Evolutionary conservation across 805 yeast species (phyloP), one percentile per base, ranked within the genome.

Genomic region (Myxozyma lipomycoides): DNA sequence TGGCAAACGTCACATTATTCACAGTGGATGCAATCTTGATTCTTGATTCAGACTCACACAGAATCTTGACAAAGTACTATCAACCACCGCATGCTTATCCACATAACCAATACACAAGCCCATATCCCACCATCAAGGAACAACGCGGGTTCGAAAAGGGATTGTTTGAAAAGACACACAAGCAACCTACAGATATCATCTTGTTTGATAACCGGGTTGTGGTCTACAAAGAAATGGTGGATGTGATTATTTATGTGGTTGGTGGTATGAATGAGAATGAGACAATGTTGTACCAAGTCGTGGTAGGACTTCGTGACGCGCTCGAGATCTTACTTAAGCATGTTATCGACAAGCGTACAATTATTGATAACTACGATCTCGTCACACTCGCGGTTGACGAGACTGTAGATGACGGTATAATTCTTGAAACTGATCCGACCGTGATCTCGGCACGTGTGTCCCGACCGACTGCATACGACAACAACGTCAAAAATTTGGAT

Each of bases 381-480:
- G 84, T 89, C 35, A 75, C 87, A 40, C 76, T 93, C 67, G 86
- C 95, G 3, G 78, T 90, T 40, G 98, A 93, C 68, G 98, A 93
- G 70, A 78, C 95, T 7, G 75, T 93, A 44, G 98, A 93, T 66
- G 95, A 90, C 65, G 98, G 98, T 37, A 81, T 93, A 57, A 81
- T 93, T 49, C 76, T 93, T 60, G 97, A 93, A 68, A 84, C 89
- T 24, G 97, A 93, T 63, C 82, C 95, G 3, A 79, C 84, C 32
- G 81, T 86, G 38, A 86, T 93, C 61, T 90, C 91, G 1, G 79
- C 95, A 15, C 79, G 98, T 70, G 96, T 90, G 23, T 86, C 98
- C n/a, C 79, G 81, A 52, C 82, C 93, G 28, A 95, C 96, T 41
- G 69, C 80, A 30, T 80, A 76, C 58, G 96, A 88, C 61, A 72